Conservation (phyloP, 73 alveolate genomes). For the Paramecium biaurelia region DNA sequence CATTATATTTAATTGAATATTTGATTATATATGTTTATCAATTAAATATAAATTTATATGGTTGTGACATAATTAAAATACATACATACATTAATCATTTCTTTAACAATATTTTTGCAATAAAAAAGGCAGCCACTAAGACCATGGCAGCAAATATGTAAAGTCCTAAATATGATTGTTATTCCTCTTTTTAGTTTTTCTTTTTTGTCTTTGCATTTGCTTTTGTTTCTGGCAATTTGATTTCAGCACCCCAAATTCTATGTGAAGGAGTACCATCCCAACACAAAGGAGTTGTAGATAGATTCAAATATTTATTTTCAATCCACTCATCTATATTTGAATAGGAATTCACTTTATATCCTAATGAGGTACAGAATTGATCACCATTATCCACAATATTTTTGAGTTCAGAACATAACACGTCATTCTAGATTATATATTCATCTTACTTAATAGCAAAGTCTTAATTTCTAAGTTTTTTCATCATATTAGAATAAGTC, state of each 20-base stretch:
- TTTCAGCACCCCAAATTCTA: background rate
- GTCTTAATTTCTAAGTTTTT: conserved; percentile 3
- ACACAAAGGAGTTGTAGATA: background rate
- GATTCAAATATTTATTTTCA: background rate
- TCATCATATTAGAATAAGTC: conserved; percentile 40
- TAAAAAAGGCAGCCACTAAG: background rate
- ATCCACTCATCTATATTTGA: background rate
- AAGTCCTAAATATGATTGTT: background rate
- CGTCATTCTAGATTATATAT: background rate
- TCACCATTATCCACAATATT: background rate
- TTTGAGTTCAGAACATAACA: conserved; percentile 10
- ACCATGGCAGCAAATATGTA: background rate
- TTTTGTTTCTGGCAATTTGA: background rate
- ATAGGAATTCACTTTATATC: background rate
- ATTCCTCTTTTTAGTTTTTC: background rate
- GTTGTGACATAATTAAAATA: background rate
- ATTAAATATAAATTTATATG: no score
- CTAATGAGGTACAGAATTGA: background rate
- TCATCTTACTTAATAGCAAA: background rate
- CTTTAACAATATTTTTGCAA: background rate
- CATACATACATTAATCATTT: background rate
- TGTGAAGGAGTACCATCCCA: conserved; percentile 23
- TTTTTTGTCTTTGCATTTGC: background rate
- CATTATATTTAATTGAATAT: no score
- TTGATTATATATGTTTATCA: no score